Conservation (phyloP, 768 basidiomycete genomes). For the Vararia minispora region DNA sequence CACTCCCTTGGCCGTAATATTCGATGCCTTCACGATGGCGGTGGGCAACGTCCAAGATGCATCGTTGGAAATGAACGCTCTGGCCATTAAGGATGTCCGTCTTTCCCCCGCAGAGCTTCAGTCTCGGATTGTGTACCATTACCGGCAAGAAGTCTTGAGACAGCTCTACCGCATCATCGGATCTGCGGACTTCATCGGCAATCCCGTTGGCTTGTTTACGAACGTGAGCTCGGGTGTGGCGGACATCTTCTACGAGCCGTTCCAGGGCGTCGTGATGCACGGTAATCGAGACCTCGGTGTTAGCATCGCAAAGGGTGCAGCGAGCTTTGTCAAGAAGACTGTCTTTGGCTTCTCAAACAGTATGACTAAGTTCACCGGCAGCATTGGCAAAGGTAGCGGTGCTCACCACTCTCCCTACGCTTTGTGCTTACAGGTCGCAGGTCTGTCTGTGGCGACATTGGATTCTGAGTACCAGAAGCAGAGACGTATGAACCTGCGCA, state of each 20-base stretch:
- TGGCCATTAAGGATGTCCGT: constrained; percentile 91
- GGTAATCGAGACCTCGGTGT: constrained; percentile 91
- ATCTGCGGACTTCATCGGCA: constrained; percentile 95
- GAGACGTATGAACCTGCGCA: constrained; percentile 76
- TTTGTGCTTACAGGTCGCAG: constrained; percentile 26
- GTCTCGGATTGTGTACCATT: constrained; percentile 80
- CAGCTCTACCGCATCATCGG: constrained; percentile 95
- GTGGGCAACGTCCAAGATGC: constrained; percentile 96
- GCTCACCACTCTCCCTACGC: not conserved
- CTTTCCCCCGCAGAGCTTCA: constrained; percentile 76
- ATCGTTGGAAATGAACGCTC: constrained; percentile 85
- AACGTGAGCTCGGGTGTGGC: constrained; percentile 97
- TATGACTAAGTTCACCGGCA: constrained; percentile 96
- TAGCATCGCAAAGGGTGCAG: constrained; percentile 95
- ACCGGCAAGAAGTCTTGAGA: constrained; percentile 84
- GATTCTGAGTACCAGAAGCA: constrained; percentile 92
- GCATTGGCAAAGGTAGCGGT: constrained; percentile 89
- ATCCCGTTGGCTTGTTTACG: constrained; percentile 94
- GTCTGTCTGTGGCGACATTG: constrained; percentile 92
- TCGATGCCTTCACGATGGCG: constrained; percentile 95
- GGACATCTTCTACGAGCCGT: constrained; percentile 98
- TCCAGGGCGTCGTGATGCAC: constrained; percentile 92
- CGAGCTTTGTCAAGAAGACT: constrained; percentile 97
- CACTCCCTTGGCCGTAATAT: constrained; percentile 85
- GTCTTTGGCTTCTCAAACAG: constrained; percentile 95